Percentiles rank a stretch among this genome's conserved stretches.
Conservation (phyloP, 2,329 filamentous ascomycete species). For the Fusarium equiseti region DNA sequence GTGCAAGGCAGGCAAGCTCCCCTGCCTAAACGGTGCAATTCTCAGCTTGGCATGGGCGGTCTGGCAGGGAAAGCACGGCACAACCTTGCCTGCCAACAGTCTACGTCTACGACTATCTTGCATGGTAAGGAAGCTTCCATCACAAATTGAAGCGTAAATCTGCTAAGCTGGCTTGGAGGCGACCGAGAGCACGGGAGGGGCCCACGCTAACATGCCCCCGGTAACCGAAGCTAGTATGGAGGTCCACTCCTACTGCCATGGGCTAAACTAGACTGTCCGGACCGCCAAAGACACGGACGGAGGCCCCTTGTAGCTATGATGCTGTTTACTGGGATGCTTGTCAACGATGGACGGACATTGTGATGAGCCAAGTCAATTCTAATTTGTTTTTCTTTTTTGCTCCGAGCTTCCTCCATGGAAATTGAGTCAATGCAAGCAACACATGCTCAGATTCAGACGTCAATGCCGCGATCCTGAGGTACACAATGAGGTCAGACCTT, state of each 20-base stretch:
- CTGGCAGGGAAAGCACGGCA: constrained; percentile 38
- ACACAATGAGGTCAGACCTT: constrained; percentile 42
- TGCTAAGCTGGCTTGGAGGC: constrained; percentile 22
- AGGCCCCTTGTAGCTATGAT: constrained; percentile 31
- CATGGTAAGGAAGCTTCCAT: constrained; percentile 28
- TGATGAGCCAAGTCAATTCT: constrained; percentile 23
- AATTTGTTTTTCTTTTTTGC: constrained; percentile 6
- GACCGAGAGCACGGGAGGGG: constrained; percentile 32
- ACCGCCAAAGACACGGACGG: constrained; percentile 23
- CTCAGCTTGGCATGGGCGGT: constrained; percentile 38
- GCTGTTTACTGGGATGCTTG: constrained; percentile 26
- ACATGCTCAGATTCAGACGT: constrained; percentile 11
- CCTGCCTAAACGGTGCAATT: constrained; percentile 16
- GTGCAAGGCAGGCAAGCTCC: constrained; percentile 30
- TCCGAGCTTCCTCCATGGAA: background rate
- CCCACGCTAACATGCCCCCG: constrained; percentile 35
- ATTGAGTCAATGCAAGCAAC: constrained; percentile 17
- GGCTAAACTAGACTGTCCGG: constrained; percentile 7
- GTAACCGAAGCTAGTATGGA: constrained; percentile 21
- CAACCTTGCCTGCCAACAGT: constrained; percentile 8
- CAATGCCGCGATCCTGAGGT: constrained; percentile 23
- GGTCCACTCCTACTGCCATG: constrained; percentile 17
- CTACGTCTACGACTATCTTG: constrained; percentile 11
- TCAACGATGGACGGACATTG: constrained; percentile 25
- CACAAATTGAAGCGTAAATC: constrained; percentile 32